Evolutionary conservation across 768 basidiomycete species (phyloP), one percentile per base, ranked within the genome.

Genomic region (Pleurotus salmoneostramineus): DNA sequence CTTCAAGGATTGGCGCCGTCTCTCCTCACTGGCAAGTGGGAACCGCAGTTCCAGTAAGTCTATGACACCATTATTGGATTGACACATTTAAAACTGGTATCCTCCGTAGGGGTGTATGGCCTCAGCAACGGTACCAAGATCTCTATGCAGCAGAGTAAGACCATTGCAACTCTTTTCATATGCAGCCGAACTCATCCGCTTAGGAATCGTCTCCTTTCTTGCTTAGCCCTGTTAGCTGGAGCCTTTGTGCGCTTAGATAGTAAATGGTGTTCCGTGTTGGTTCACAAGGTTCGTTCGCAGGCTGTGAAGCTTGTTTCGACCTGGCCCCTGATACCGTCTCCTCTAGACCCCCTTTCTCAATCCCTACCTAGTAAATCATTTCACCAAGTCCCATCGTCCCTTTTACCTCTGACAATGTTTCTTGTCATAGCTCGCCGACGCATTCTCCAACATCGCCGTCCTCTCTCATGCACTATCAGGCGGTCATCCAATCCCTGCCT

Each of bases 281-380:
- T 79, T 34, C 74, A 76, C 56, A 65, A 71, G 57, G 77, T 77
- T 58, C 49, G 72, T 60, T 45, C 43, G 1, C 21, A 17, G 40
- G 21, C 32, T 4, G 31, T 27, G 21, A 3, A 27, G 21, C 21
- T 27, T 27, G 4, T 2, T 32, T 17, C 6, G 44, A 31, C 21
- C 32, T 33, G 5, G 45, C 2, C 7, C 27, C 42, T 21, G 14
- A 12, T 37, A 17, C 5, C 40, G 4, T 1, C 5, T 27, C 15
- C 6, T 21, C 17, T 50, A 79, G 76, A 76, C 78, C 5, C 77
- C 78, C 7, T 78, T 73, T 59, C 62, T 79, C 52, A 79, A 79
- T 56, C 77, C 78, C 0, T 76, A 77, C 50, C 68, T 79, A 3
- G 78, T 77, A 60, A 63, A 74, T 59, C 8, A n/a, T 40, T 40